A percentile compares a stretch with the other conserved stretches of the same genome.
Conservation (phyloP, 441 rosid species). For the Brassica balearica region DNA sequence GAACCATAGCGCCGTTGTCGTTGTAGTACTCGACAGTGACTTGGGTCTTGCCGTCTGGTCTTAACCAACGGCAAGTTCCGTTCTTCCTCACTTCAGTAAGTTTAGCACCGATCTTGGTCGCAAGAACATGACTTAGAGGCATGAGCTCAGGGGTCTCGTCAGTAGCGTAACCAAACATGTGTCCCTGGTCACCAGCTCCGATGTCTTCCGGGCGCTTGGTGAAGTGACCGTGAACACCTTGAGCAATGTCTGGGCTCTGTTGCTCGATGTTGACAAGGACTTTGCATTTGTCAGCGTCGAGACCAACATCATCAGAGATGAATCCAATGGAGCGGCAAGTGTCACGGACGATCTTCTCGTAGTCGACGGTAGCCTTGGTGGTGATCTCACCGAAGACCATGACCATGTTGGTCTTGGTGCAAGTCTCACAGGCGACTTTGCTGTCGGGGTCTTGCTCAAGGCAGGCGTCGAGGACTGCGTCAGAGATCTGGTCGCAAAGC, state of each 20-base stretch:
- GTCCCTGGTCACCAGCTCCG: slow-evolving; percentile 77
- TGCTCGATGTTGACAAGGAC: slow-evolving; percentile 70
- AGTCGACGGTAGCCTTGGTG: slow-evolving; percentile 62
- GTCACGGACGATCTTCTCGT: slow-evolving; percentile 73
- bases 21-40: slow-evolving; percentile 72
- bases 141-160: slow-evolving; percentile 72
- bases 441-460: slow-evolving; percentile 68
- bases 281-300: slow-evolving; percentile 68
- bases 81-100: slow-evolving; percentile 65
- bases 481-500: slow-evolving; percentile 73
- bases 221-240: slow-evolving; percentile 72
- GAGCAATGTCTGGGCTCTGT: slow-evolving; percentile 75
- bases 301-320: slow-evolving; percentile 65
- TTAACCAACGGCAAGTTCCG: slow-evolving; percentile 67
- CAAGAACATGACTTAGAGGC: slow-evolving; percentile 64
- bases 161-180: slow-evolving; percentile 72
- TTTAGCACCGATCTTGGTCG: slow-evolving; percentile 60
- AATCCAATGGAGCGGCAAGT: slow-evolving; percentile 70
- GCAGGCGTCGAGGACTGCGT: slow-evolving; percentile 72
- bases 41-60: slow-evolving; percentile 77
- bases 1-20: slow-evolving; percentile 70
- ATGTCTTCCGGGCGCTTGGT: slow-evolving; percentile 68
- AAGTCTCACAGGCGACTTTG: slow-evolving; percentile 74
- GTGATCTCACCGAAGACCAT: slow-evolving; percentile 75
- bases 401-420: slow-evolving; percentile 75